These are phyloP conservation scores for Lachnellula arida DNA, from an alignment of 2,329 filamentous ascomycete species.

Conservation along the genomic window DNA sequence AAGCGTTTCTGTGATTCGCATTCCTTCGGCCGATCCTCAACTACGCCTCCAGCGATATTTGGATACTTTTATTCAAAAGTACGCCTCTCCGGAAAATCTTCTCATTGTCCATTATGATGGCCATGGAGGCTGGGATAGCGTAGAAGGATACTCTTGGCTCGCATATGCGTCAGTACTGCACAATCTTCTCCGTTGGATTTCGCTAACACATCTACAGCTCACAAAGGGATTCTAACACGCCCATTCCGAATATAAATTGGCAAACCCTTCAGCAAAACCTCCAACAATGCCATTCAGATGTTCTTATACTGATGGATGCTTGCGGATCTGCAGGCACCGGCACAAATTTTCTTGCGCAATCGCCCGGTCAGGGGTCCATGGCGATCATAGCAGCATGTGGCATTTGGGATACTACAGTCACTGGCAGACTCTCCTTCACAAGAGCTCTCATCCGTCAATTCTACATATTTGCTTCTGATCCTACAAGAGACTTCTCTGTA, in stretches of 20 bases:
- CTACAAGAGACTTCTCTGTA: background rate
- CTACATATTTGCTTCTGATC: background rate
- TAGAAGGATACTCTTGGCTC: background rate
- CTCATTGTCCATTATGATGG: conserved; percentile 5
- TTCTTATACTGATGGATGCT: background rate
- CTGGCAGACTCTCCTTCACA: background rate
- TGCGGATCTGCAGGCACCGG: background rate
- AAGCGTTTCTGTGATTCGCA: background rate
- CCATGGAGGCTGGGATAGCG: background rate
- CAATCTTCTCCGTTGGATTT: background rate
- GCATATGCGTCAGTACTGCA: background rate
- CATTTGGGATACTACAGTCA: background rate
- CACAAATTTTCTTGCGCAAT: background rate
- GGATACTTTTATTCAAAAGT: background rate
- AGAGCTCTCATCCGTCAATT: background rate
- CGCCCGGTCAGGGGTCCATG: background rate
- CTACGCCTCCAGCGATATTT: background rate
- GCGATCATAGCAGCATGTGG: background rate
- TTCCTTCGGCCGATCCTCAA: background rate
- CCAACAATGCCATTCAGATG: background rate
- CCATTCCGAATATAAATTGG: background rate
- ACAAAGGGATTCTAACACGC: background rate
- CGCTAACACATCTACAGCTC: background rate
- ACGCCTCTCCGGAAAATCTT: background rate
- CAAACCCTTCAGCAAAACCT: background rate